These are phyloP conservation scores for Pulveroboletus sp. DNA, from an alignment of 768 basidiomycete species.

Conservation along the genomic window DNA sequence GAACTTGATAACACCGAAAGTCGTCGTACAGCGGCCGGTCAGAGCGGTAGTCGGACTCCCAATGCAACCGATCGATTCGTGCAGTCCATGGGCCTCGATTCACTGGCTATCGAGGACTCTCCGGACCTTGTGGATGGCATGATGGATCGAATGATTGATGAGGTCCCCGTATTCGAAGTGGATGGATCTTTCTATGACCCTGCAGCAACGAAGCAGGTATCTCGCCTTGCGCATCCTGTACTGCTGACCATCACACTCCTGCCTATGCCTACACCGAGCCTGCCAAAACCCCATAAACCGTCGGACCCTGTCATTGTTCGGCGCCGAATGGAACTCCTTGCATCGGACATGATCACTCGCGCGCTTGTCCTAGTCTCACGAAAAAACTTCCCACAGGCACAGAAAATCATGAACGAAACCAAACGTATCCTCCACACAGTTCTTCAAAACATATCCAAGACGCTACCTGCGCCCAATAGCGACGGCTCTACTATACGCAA, in stretches of 20 bases:
- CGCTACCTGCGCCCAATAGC: slow-evolving; percentile 53
- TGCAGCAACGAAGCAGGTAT: slow-evolving; percentile 72
- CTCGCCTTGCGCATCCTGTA: slow-evolving; percentile 87
- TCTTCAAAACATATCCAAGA: slow-evolving; percentile 74
- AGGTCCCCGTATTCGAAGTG: slow-evolving; percentile 93
- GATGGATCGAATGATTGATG: slow-evolving; percentile 97
- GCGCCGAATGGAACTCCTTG: slow-evolving; percentile 92
- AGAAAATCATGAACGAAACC: slow-evolving; percentile 86
- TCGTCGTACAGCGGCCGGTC: slow-evolving; percentile 12
- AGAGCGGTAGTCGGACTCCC: slow-evolving; percentile 32
- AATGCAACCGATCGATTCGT: slow-evolving; percentile 91
- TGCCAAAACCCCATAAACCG: slow-evolving; percentile 36
- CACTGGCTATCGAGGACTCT: slow-evolving; percentile 63
- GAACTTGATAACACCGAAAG: slow-evolving; percentile 79
- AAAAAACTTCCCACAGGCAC: slow-evolving; percentile 86
- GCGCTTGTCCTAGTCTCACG: slow-evolving; percentile 88
- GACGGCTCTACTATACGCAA: slow-evolving; percentile 53
- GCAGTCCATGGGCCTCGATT: slow-evolving; percentile 77
- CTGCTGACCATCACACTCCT: slow-evolving; percentile 91
- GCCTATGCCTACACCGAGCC: slow-evolving; percentile 40
- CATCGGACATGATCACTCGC: slow-evolving; percentile 96
- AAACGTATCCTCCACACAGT: slow-evolving; percentile 91
- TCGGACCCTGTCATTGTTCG: slow-evolving; percentile 90
- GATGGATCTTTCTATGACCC: slow-evolving; percentile 96
- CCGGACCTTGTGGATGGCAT: slow-evolving; percentile 80